Percentiles rank a stretch among this genome's conserved stretches.
These are phyloP conservation scores for Ramalina intermedia DNA, from an alignment of 495 filamentous ascomycete genomes.

Conservation along the genomic window DNA sequence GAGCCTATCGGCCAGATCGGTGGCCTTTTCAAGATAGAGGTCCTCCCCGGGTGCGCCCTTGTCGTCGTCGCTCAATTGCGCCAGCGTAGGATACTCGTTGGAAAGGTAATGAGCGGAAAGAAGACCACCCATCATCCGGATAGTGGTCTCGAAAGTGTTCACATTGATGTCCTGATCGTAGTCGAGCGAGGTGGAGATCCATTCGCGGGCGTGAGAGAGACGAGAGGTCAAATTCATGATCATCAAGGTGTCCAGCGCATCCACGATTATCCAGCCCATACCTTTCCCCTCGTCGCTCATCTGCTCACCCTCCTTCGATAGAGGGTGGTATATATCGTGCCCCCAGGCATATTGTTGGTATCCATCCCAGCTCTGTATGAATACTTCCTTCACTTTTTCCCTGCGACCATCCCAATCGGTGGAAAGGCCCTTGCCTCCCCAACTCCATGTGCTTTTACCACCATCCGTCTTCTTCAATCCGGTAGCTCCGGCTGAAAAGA, in stretches of 20 bases:
- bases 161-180: conserved; percentile 92
- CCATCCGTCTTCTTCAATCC: conserved; percentile 13
- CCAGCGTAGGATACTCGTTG: conserved; percentile 50
- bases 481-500: conserved; percentile 25
- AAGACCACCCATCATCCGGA: conserved; percentile 90
- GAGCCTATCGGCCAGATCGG: conserved; percentile 77
- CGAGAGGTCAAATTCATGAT: conserved; percentile 92
- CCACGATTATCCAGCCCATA: conserved; percentile 96
- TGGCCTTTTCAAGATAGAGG: conserved; percentile 89
- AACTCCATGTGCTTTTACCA: conserved; percentile 9
- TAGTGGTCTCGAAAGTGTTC: conserved; percentile 96
- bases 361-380: conserved; percentile 77
- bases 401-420: conserved; percentile 63
- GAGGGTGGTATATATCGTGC: conserved; percentile 70
- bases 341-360: conserved; percentile 95
- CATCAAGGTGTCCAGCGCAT: conserved; percentile 91
- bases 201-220: conserved; percentile 72
- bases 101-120: conserved; percentile 91
- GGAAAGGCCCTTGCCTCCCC: conserved; percentile 16
- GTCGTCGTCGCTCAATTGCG: conserved; percentile 51
- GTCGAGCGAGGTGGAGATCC: conserved; percentile 67
- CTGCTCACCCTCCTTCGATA: conserved; percentile 62
- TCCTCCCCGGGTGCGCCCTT: conserved; percentile 61
- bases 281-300: conserved; percentile 62
- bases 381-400: conserved; percentile 78